Percentiles rank a stretch among this genome's conserved stretches.
These are phyloP conservation scores for Colletotrichum tropicicola DNA, from an alignment of 2,329 filamentous ascomycete genomes.

Conservation along the genomic window DNA sequence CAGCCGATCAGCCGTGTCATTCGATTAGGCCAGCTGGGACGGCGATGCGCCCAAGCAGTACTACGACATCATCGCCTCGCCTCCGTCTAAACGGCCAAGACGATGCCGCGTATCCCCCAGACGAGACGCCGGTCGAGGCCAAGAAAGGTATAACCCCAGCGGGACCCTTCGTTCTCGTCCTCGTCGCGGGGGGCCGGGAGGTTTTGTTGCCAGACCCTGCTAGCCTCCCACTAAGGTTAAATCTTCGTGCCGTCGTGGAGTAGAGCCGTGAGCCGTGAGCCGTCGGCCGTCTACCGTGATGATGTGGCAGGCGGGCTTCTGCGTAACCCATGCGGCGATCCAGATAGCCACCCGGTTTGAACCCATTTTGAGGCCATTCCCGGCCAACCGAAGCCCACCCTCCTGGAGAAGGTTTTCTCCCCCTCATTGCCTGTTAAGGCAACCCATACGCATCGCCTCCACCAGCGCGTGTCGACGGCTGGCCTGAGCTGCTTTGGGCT, in stretches of 20 bases:
- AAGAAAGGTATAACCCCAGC: background rate
- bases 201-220: background rate
- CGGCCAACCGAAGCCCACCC: background rate
- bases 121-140: background rate
- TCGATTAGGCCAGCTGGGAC: background rate
- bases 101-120: background rate
- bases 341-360: conserved; percentile 2
- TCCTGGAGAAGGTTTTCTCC: conserved; percentile 23
- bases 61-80: background rate
- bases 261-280: conserved; percentile 3
- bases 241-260: background rate
- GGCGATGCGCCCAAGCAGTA: background rate
- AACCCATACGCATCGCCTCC: background rate
- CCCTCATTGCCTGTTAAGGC: conserved; percentile 3
- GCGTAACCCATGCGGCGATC: conserved; percentile 24
- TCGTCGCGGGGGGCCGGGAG: background rate
- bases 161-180: background rate
- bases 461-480: background rate
- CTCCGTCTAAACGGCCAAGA: background rate
- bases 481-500: background rate
- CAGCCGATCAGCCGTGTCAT: conserved; percentile 2
- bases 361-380: conserved; percentile 8
- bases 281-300: background rate
- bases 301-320: background rate
- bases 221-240: conserved; percentile 5